Evolutionary conservation across 2,329 filamentous ascomycete species (phyloP).

Genomic region (Mycosphaerella arachidis): DNA sequence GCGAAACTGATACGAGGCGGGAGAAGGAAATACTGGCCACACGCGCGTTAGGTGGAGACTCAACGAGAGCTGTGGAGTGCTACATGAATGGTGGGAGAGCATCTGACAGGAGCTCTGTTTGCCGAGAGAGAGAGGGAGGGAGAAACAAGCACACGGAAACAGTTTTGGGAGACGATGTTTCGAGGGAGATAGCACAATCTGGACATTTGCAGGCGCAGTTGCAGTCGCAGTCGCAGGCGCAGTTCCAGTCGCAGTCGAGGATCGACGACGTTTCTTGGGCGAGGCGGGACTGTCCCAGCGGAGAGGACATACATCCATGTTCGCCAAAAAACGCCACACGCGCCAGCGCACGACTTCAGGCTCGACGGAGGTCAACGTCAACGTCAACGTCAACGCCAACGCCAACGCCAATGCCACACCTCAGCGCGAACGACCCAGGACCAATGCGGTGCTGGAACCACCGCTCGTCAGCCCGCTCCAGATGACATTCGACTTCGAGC

Average conservation of each 20-base stretch:
- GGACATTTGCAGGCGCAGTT: too few relatives aligned
- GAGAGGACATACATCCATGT: too few relatives aligned
- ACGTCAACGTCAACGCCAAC: background rate
- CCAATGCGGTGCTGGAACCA: background rate
- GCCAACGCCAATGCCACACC: background rate
- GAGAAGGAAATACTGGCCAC: background rate
- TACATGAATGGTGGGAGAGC: background rate
- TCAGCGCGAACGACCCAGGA: background rate
- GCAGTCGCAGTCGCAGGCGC: too few relatives aligned
- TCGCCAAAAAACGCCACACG: background rate
- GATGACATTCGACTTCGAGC: constrained; percentile 31
- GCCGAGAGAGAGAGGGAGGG: background rate
- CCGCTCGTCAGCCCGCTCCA: constrained; percentile 27
- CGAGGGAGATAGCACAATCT: too few relatives aligned
- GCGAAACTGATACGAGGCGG: background rate
- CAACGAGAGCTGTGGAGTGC: background rate
- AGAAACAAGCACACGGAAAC: too few relatives aligned
- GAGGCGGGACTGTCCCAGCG: too few relatives aligned
- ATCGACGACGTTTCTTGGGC: too few relatives aligned
- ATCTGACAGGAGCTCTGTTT: background rate
- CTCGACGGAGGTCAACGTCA: background rate
- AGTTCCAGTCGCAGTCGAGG: too few relatives aligned
- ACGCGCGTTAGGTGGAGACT: background rate
- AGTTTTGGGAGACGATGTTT: too few relatives aligned
- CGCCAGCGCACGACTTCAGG: background rate